These are phyloP conservation scores for Miscanthus sacchariflorus DNA, from an alignment of 202 grass and related monocot genomes.

Conservation along the genomic window DNA sequence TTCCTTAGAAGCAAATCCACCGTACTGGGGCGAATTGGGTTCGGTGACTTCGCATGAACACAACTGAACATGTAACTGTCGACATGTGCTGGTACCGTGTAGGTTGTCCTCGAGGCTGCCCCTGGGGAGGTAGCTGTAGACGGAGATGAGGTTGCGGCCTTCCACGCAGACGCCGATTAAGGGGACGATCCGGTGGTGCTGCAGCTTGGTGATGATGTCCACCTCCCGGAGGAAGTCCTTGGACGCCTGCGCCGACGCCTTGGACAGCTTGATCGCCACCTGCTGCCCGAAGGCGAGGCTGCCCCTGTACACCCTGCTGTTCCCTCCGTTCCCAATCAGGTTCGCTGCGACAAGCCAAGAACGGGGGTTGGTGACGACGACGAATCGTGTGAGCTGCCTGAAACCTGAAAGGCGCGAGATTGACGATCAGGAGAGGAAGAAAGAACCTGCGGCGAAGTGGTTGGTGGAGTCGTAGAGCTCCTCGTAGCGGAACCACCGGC, in stretches of 20 bases:
- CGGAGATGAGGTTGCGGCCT: constrained; percentile 73
- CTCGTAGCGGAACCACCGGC: constrained; percentile 87
- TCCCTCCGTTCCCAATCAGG: constrained; percentile 93
- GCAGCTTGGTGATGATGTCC: constrained; percentile 88
- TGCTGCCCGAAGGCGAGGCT: constrained; percentile 63
- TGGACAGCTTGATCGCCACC: constrained; percentile 84
- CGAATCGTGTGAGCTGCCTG: neutral
- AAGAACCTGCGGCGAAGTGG: constrained; percentile 78
- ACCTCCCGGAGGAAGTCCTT: constrained; percentile 88
- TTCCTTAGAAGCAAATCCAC: constrained; percentile 24
- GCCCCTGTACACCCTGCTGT: constrained; percentile 87
- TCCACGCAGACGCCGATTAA: constrained; percentile 87
- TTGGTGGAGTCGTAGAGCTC: constrained; percentile 76
- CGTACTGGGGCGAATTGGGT: neutral
- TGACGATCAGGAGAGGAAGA: neutral
- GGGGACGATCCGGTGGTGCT: constrained; percentile 73
- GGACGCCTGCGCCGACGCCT: constrained; percentile 67
- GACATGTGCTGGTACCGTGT: constrained; percentile 55
- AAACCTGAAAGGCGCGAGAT: neutral
- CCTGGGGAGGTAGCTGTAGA: constrained; percentile 79
- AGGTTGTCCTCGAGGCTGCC: constrained; percentile 97
- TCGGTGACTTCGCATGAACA: constrained; percentile 18
- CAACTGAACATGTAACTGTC: neutral
- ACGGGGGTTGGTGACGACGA: neutral
- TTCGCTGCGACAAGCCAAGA: constrained; percentile 60